Percentiles rank a stretch among this genome's conserved stretches.
phyloP scores from a whole-genome alignment of 352 stramenopile species.

The Pythium diclinum region DNA sequence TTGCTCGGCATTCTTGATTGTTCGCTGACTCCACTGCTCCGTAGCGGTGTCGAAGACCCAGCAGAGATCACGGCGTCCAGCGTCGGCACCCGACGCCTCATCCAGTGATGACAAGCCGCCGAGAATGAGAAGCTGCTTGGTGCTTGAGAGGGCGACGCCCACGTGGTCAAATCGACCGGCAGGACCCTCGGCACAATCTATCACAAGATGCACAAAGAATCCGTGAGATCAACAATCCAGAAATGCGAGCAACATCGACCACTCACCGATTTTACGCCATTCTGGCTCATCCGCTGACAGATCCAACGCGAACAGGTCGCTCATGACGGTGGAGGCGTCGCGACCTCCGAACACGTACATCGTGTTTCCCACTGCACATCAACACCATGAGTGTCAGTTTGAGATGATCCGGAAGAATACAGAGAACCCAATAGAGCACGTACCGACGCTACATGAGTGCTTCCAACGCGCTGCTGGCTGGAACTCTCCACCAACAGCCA shows the following conservation, averaged over 20 bases:
- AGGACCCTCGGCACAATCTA: constrained; percentile 18
- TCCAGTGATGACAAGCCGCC: constrained; percentile 54
- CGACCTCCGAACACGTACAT: constrained; percentile 77
- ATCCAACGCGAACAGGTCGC: constrained; percentile 68
- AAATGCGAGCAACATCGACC: not conserved
- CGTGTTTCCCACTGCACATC: constrained; percentile 49
- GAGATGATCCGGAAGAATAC: not conserved
- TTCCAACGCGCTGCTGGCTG: constrained; percentile 67
- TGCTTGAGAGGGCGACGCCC: constrained; percentile 37
- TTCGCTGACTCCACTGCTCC: constrained; percentile 36
- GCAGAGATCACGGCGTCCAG: constrained; percentile 21
- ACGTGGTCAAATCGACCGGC: constrained; percentile 57
- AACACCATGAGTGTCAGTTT: constrained; percentile 10
- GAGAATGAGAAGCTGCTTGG: constrained; percentile 55
- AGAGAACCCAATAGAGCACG: not conserved
- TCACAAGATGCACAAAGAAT: not conserved
- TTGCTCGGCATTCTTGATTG: constrained; percentile 38
- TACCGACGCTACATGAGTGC: constrained; percentile 62
- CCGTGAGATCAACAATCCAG: not conserved
- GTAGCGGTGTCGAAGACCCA: constrained; percentile 56
- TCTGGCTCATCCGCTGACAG: constrained; percentile 29
- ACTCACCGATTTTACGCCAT: constrained; percentile 58
- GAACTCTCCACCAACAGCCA: constrained; percentile 28
- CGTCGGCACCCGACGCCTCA: constrained; percentile 13
- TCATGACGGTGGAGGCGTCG: constrained; percentile 60